Base-by-base conservation (phyloP, 75 land plant species). In the Gnetum montanum region DNA sequence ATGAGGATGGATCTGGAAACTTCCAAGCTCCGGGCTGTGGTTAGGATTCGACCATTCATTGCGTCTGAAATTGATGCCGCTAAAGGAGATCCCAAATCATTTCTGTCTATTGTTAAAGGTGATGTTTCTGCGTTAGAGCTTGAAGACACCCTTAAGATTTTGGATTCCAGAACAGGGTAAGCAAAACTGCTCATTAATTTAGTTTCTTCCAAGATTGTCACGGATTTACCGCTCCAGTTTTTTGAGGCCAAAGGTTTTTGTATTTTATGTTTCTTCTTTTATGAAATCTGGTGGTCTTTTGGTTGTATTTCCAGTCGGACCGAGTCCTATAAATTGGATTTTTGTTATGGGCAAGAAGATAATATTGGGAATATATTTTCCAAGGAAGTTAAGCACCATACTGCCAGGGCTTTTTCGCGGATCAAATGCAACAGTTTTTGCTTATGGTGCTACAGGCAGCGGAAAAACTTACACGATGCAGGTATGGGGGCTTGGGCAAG, bases 391-490 rank as follows among this genome's bases (percentile, higher is more conserved):
- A 64, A 70, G 18, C 72, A n/a, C 78, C 20, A 33, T 88, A 31
- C 67, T 91, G 34, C 88, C 93, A 22, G 83, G 76, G 19, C 52
- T 91, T 18, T 81, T 91, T 47, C 56, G 61, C n/a, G 93, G 94
- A 3, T 43, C 43, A 26, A 89, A 89, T 61, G 83, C 86, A 2
- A 89, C 95, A 1, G 79, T 89, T 6, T 89, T 89, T 53, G 90
- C 83, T 12, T 89, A 89, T 69, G 95, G 95, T 4, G 90, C 95
- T 0, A 85, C 95, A 4, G 95, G 95, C 10, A 89, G 95, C 67
- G 95, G 95, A 20, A 89, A 89, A 43, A 89, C 90, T 2, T 81
- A 82, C 60, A 89, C 95, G 0, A 85, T 89, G 87, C 90, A 89
- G 95, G 95, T 85, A 16, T n/a, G n/a, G n/a, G n/a, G n/a, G n/a